These are phyloP conservation scores for Lithocarpus polystachyus DNA, from an alignment of 306 rosid species.

Conservation along the genomic window DNA sequence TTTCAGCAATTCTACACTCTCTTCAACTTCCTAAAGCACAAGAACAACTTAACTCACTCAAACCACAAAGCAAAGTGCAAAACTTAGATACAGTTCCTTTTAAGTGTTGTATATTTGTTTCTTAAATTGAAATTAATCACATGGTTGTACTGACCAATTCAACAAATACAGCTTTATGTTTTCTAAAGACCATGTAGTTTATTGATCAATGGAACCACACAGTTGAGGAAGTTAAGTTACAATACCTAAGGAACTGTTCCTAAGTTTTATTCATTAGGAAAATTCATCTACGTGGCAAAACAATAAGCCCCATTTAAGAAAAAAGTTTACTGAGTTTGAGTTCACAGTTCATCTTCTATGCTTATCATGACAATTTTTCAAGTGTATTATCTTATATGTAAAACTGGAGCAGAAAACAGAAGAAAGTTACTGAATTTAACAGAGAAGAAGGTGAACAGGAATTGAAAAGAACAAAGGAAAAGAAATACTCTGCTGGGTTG, in stretches of 20 bases:
- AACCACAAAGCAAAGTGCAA: background rate
- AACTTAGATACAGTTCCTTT: too few relatives aligned
- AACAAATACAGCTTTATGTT: too few relatives aligned
- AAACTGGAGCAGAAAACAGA: constrained; percentile 1
- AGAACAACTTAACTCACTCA: constrained; percentile 9
- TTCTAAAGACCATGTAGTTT: too few relatives aligned
- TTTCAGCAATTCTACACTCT: constrained; percentile 74
- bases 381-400: background rate
- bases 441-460: background rate
- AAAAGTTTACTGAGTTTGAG: background rate
- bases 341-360: background rate
- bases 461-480: background rate
- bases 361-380: background rate
- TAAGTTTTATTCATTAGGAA: too few relatives aligned
- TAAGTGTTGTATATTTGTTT: too few relatives aligned
- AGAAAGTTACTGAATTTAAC: background rate
- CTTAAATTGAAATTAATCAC: too few relatives aligned
- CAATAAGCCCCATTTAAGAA: constrained; percentile 1
- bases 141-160: too few relatives aligned
- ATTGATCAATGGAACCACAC: too few relatives aligned
- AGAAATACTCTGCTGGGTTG: constrained; percentile 39
- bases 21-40: constrained; percentile 64
- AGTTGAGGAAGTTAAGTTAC: too few relatives aligned
- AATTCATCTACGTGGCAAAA: background rate
- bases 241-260: too few relatives aligned